Evolutionary conservation across 129 eudicot species (phyloP).

Genomic region (Sambucus nigra): DNA sequence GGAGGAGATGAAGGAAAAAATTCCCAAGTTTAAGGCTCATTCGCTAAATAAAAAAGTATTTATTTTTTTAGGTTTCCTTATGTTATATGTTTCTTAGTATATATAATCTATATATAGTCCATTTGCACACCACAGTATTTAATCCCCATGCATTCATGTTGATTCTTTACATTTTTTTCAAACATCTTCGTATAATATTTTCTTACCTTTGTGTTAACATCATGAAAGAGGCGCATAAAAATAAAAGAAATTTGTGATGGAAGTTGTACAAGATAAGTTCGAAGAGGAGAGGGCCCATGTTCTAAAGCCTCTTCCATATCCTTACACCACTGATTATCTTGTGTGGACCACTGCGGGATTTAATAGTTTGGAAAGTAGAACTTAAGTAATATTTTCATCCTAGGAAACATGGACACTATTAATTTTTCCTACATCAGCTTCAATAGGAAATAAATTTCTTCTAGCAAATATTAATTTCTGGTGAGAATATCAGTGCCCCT

Average conservation of each 20-base stretch:
- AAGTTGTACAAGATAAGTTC: constrained; percentile 55
- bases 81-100: not conserved
- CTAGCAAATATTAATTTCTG: too few relatives aligned
- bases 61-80: not conserved
- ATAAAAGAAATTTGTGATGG: constrained; percentile 52
- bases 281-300: constrained; percentile 81
- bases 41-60: constrained; percentile 77
- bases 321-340: constrained; percentile 87
- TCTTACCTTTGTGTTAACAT: too few relatives aligned
- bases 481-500: too few relatives aligned
- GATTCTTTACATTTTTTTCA: not conserved
- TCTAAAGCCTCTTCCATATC: constrained; percentile 88
- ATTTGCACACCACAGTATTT: constrained; percentile 66
- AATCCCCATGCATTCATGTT: not conserved
- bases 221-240: constrained; percentile 90
- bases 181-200: too few relatives aligned
- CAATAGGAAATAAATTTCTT: too few relatives aligned
- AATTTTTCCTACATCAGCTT: too few relatives aligned
- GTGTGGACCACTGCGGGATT: too few relatives aligned
- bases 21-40: constrained; percentile 92
- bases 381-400: too few relatives aligned
- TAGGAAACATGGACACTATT: too few relatives aligned
- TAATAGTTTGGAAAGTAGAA: too few relatives aligned
- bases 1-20: constrained; percentile 92
- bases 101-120: constrained; percentile 32